Percentiles rank a stretch among this genome's conserved stretches.
Conservation (phyloP, 495 filamentous ascomycete species). For the Aspergillus biplanus region DNA sequence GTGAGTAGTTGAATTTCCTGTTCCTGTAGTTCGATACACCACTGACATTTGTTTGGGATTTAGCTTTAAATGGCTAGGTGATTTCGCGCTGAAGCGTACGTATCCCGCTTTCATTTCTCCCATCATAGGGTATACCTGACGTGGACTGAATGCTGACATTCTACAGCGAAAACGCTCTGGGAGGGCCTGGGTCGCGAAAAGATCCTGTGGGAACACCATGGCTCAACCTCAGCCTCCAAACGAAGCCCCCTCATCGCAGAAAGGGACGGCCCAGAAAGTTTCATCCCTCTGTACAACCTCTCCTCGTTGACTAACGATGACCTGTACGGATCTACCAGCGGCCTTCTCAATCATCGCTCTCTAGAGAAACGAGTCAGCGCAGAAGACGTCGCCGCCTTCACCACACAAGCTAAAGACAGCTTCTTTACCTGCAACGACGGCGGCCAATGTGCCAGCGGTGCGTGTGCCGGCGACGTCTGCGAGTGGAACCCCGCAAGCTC, state of each 20-base stretch:
- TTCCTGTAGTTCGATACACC: neutral
- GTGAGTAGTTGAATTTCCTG: neutral
- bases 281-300: constrained; percentile 3
- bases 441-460: constrained; percentile 10
- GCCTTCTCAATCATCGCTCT: neutral
- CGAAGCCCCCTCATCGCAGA: neutral
- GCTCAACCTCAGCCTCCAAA: constrained; percentile 9
- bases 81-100: constrained; percentile 5
- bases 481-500: constrained; percentile 9
- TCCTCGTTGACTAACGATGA: neutral
- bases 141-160: neutral
- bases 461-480: constrained; percentile 4
- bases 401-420: no score
- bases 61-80: constrained; percentile 12
- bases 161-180: constrained; percentile 7
- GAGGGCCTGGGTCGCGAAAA: constrained; percentile 2
- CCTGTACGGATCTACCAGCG: neutral
- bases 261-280: neutral
- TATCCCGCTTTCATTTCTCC: neutral
- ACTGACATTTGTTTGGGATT: neutral
- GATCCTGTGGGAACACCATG: constrained; percentile 12
- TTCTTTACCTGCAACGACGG: constrained; percentile 12
- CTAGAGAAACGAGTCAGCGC: neutral
- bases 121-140: neutral
- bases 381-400: constrained; percentile 3